A percentile compares a stretch with the other conserved stretches of the same genome.
phyloP scores from a whole-genome alignment of 2,329 filamentous ascomycete genomes.

The Xylaria sp. region DNA sequence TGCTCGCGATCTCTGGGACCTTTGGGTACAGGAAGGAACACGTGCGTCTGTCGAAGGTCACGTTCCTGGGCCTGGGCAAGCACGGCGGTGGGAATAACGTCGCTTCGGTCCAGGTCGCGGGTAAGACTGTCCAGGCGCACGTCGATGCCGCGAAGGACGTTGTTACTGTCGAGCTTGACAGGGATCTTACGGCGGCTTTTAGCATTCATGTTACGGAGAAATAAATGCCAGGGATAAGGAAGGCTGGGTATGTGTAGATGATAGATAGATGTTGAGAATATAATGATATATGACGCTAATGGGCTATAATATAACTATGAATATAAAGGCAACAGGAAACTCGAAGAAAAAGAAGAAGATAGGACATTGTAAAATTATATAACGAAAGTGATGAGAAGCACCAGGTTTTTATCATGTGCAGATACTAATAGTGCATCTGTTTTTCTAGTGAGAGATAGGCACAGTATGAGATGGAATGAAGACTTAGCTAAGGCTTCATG shows the following conservation, averaged over 20 bases:
- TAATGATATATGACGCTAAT: neutral
- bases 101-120: conserved; percentile 24
- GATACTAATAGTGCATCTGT: neutral
- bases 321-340: too few relatives aligned
- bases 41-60: conserved; percentile 60
- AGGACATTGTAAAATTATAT: neutral
- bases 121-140: conserved; percentile 29
- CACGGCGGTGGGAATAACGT: conserved; percentile 6
- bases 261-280: neutral
- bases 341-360: neutral
- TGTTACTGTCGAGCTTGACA: conserved; percentile 41
- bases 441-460: neutral
- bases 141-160: conserved; percentile 30
- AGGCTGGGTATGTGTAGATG: neutral
- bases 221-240: neutral
- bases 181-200: conserved; percentile 34
- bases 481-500: neutral
- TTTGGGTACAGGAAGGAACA: conserved; percentile 62
- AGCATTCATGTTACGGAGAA: conserved; percentile 39
- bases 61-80: conserved; percentile 56
- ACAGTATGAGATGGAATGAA: neutral
- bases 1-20: conserved; percentile 61
- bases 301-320: too few relatives aligned
- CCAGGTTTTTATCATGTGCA: neutral
- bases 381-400: neutral